phyloP scores from a whole-genome alignment of 2,329 filamentous ascomycete genomes.

The Trichoderma brevicompactum region DNA sequence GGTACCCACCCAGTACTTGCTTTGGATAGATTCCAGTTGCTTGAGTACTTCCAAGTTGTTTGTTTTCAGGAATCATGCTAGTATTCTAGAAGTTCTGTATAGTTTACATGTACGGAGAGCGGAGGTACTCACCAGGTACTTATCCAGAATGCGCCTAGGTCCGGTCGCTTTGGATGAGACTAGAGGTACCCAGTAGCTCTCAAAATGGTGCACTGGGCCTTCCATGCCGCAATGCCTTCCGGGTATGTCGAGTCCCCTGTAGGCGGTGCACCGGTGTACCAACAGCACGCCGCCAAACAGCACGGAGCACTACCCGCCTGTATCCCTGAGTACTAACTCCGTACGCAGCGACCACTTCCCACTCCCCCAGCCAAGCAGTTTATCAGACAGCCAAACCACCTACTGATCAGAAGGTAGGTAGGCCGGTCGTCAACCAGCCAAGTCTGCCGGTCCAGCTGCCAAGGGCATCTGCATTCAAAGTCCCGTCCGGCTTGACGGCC shows the following conservation, averaged over 20 bases:
- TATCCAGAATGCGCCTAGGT: not conserved
- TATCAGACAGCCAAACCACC: slow-evolving; percentile 22
- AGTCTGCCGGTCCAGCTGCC: slow-evolving; percentile 16
- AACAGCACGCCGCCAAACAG: slow-evolving; percentile 21
- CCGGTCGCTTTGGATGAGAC: not conserved
- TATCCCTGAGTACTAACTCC: slow-evolving; percentile 21
- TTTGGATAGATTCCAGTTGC: too few species aligned
- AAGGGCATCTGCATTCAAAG: not conserved
- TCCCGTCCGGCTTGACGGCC: not conserved
- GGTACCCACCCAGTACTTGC: too few species aligned
- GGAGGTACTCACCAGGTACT: not conserved
- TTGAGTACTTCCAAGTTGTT: too few species aligned
- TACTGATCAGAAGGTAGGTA: slow-evolving; percentile 11
- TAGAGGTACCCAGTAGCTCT: not conserved
- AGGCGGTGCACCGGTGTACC: slow-evolving; percentile 23
- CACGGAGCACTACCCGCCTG: slow-evolving; percentile 12
- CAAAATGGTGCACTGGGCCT: not conserved
- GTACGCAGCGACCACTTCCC: slow-evolving; percentile 24
- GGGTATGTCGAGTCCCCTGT: slow-evolving; percentile 18
- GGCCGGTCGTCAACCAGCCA: slow-evolving; percentile 14
- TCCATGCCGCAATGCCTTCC: slow-evolving; percentile 1
- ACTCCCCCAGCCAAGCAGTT: slow-evolving; percentile 16
- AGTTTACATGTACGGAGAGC: not conserved
- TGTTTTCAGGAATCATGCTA: too few species aligned
- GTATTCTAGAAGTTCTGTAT: not conserved